These are phyloP conservation scores for Bassia scoparia DNA, from an alignment of 148 eudicot species.

Conservation along the genomic window DNA sequence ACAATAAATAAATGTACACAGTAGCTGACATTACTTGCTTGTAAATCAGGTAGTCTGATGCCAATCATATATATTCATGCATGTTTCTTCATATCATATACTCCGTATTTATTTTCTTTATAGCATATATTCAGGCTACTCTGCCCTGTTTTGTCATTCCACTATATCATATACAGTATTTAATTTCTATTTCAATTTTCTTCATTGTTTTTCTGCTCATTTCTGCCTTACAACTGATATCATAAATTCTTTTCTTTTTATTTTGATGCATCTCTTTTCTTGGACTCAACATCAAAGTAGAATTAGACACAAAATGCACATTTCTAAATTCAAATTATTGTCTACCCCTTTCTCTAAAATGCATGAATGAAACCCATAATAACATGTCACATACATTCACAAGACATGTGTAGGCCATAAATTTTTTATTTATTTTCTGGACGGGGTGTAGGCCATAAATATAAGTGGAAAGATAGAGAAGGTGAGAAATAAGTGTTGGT, in stretches of 20 bases:
- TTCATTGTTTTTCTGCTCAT: too few species aligned
- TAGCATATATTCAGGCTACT: too few species aligned
- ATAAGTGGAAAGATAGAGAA: background rate
- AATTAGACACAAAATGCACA: background rate
- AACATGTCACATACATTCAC: background rate
- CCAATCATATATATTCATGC: background rate
- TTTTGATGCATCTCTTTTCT: background rate
- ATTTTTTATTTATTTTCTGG: too few species aligned
- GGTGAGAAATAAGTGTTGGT: too few species aligned
- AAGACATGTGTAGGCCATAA: background rate
- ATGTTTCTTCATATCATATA: background rate
- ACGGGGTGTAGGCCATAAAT: too few species aligned
- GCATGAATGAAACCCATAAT: background rate
- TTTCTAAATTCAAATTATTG: background rate
- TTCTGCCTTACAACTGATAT: too few species aligned
- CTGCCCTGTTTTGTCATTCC: background rate
- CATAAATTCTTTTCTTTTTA: too few species aligned
- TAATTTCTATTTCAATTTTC: background rate
- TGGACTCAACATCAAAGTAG: background rate
- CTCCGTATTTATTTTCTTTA: too few species aligned
- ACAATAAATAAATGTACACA: background rate
- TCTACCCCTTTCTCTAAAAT: background rate
- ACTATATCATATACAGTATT: background rate
- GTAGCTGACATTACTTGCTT: background rate
- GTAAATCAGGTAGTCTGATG: background rate